Evolutionary conservation across 371 early-diverging fungal genomes (phyloP).

Genomic region (Mortierella sp.): DNA sequence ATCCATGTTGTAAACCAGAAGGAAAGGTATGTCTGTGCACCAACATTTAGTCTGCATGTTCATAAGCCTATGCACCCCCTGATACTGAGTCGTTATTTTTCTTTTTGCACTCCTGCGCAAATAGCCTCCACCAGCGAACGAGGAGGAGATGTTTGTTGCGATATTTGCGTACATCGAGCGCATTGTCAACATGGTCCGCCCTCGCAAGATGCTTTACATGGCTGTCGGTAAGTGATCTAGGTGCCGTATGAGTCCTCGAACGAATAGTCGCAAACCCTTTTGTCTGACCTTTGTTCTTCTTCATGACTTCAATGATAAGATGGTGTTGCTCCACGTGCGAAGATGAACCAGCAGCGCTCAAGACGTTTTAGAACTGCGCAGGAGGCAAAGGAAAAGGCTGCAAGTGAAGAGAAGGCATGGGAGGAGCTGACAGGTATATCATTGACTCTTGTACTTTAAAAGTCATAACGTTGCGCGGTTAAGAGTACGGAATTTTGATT

Average conservation of each 20-base stretch:
- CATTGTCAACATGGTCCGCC: slow-evolving; percentile 91
- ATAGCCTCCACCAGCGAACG: slow-evolving; percentile 90
- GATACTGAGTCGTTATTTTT: too few relatives aligned
- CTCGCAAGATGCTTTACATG: slow-evolving; percentile 96
- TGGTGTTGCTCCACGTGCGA: slow-evolving; percentile 99
- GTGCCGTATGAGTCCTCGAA: too few relatives aligned
- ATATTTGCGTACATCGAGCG: slow-evolving; percentile 97
- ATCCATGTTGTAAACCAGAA: slow-evolving; percentile 97
- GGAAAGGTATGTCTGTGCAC: slow-evolving; percentile 68
- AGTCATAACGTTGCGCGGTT: too few relatives aligned
- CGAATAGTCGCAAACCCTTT: too few relatives aligned
- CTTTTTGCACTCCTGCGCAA: not conserved
- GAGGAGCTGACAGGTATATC: slow-evolving; percentile 69
- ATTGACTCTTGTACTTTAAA: too few relatives aligned
- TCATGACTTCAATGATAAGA: slow-evolving; percentile 71
- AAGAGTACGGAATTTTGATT: not conserved
- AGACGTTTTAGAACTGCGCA: slow-evolving; percentile 97
- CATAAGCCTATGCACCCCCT: too few relatives aligned
- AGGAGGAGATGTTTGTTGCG: slow-evolving; percentile 95
- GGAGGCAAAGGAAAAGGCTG: slow-evolving; percentile 82
- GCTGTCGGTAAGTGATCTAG: slow-evolving; percentile 79
- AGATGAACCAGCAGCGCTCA: slow-evolving; percentile 99
- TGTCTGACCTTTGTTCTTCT: too few relatives aligned
- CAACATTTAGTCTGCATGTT: too few relatives aligned
- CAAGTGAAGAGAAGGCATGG: slow-evolving; percentile 76